Evolutionary conservation across 202 grass and related monocot genomes (phyloP).

Genomic region (Hordeum pubiflorum): DNA sequence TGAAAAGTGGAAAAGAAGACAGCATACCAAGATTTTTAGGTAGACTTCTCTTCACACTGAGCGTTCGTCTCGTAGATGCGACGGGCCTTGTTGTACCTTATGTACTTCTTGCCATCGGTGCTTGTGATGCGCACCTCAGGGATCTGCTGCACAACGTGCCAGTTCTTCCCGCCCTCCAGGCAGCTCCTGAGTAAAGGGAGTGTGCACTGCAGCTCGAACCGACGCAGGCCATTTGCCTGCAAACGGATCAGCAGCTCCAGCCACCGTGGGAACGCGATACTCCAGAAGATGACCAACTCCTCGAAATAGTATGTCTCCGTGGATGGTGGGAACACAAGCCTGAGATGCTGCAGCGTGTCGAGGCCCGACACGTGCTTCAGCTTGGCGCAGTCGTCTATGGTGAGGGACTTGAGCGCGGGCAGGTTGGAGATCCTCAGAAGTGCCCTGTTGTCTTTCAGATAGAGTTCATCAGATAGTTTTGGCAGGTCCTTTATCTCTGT

Average conservation of each 20-base stretch:
- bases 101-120: constrained; percentile 51
- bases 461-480: constrained; percentile 40
- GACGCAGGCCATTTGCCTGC: constrained; percentile 33
- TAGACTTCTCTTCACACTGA: constrained; percentile 57
- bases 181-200: constrained; percentile 63
- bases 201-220: constrained; percentile 58
- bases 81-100: constrained; percentile 61
- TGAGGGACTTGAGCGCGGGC: constrained; percentile 30
- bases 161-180: constrained; percentile 63
- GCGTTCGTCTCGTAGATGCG: constrained; percentile 66
- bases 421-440: constrained; percentile 53
- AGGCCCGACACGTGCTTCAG: constrained; percentile 65
- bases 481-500: constrained; percentile 65
- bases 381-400: constrained; percentile 61
- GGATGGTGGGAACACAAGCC: constrained; percentile 54
- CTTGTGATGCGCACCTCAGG: constrained; percentile 59
- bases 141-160: constrained; percentile 58
- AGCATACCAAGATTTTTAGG: constrained; percentile 15
- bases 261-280: constrained; percentile 67
- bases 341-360: constrained; percentile 42
- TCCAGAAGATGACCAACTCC: constrained; percentile 85
- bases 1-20: constrained; percentile 17
- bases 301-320: constrained; percentile 66
- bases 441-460: constrained; percentile 56
- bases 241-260: constrained; percentile 42